Evolutionary conservation across 2,329 filamentous ascomycete genomes (phyloP).

Genomic region (Diaporthe caulivora): DNA sequence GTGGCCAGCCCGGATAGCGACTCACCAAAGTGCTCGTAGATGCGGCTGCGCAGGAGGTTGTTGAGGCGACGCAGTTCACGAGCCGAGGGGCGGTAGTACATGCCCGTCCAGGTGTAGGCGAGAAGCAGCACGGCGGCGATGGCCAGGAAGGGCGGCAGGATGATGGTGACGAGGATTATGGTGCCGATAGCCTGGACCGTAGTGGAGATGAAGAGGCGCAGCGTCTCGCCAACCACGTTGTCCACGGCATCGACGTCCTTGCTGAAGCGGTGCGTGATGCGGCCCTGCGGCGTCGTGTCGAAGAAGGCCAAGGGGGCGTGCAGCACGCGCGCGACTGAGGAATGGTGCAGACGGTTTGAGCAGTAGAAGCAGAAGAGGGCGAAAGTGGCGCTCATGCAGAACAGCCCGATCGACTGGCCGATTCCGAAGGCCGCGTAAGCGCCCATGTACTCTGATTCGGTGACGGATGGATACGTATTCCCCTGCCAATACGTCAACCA

Average conservation of each 20-base stretch:
- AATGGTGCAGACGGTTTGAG: constrained; percentile 70
- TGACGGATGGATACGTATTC: constrained; percentile 57
- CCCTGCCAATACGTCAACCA: constrained; percentile 80
- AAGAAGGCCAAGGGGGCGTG: constrained; percentile 58
- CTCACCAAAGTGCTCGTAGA: constrained; percentile 76
- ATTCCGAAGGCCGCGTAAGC: constrained; percentile 70
- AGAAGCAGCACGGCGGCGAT: constrained; percentile 73
- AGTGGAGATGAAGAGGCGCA: constrained; percentile 75
- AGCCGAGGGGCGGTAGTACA: constrained; percentile 75
- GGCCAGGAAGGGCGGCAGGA: constrained; percentile 75
- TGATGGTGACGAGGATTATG: constrained; percentile 72
- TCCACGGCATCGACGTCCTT: constrained; percentile 79
- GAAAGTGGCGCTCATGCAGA: constrained; percentile 71
- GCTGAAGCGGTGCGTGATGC: constrained; percentile 78
- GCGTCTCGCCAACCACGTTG: constrained; percentile 73
- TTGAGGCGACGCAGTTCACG: constrained; percentile 78
- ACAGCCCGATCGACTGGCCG: constrained; percentile 68
- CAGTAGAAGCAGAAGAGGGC: constrained; percentile 74
- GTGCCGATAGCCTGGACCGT: constrained; percentile 72
- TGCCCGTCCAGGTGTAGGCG: constrained; percentile 71
- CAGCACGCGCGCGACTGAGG: constrained; percentile 20
- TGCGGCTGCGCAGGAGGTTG: constrained; percentile 71
- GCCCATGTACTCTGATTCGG: constrained; percentile 62
- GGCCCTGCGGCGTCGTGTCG: constrained; percentile 76
- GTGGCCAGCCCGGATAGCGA: constrained; percentile 58